phyloP scores from a whole-genome alignment of 2,329 filamentous ascomycete species.

The Lachnum nothofagi region DNA sequence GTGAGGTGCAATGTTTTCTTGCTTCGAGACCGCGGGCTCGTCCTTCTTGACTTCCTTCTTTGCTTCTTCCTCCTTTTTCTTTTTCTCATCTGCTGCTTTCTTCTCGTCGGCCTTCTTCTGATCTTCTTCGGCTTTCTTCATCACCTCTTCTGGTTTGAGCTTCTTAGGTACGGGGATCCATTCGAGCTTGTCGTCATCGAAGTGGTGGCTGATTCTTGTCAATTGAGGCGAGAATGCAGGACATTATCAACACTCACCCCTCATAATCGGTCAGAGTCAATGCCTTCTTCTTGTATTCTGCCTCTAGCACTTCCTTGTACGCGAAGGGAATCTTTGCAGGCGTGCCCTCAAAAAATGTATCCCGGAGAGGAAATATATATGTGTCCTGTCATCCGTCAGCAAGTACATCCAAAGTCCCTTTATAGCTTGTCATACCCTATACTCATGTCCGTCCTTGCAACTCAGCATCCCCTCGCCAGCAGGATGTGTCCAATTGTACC shows the following conservation, averaged over 20 bases:
- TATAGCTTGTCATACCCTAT: slow-evolving; percentile 34
- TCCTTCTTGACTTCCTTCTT: neutral
- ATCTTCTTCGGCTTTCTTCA: neutral
- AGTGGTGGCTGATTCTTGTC: slow-evolving; percentile 35
- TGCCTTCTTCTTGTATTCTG: slow-evolving; percentile 52
- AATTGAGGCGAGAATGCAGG: neutral
- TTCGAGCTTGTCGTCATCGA: slow-evolving; percentile 37
- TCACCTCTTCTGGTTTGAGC: neutral
- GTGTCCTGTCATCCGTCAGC: slow-evolving; percentile 39
- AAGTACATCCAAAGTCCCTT: neutral
- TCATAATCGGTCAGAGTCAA: slow-evolving; percentile 48
- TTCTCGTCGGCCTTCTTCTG: neutral
- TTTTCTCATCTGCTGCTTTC: neutral
- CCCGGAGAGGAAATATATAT: slow-evolving; percentile 64
- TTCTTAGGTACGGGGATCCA: slow-evolving; percentile 29
- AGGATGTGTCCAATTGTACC: slow-evolving; percentile 35
- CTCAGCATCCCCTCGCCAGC: slow-evolving; percentile 42
- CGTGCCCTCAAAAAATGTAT: slow-evolving; percentile 63
- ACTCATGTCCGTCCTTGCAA: slow-evolving; percentile 49
- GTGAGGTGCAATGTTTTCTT: neutral
- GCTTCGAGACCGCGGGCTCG: neutral
- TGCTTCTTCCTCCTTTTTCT: neutral
- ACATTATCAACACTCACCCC: slow-evolving; percentile 38
- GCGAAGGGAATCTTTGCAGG: slow-evolving; percentile 60
- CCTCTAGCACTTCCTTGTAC: slow-evolving; percentile 53